These are phyloP conservation scores for Boletus edulis DNA, from an alignment of 768 basidiomycete genomes.

Conservation along the genomic window DNA sequence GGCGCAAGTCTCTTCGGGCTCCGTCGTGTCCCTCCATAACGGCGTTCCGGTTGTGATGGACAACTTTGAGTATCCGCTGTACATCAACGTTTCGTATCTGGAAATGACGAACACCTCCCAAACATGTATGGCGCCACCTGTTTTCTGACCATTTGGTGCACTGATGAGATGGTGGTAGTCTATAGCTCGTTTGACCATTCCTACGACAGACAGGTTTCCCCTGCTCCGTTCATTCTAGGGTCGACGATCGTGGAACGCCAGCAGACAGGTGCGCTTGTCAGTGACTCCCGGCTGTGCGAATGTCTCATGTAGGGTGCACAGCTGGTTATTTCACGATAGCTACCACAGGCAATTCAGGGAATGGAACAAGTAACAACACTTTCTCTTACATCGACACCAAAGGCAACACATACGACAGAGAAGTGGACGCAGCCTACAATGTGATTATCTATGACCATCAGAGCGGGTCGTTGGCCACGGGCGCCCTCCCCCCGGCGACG, in stretches of 20 bases:
- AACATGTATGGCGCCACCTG: slow-evolving; percentile 9
- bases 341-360: slow-evolving; percentile 52
- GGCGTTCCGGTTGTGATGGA: slow-evolving; percentile 44
- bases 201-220: slow-evolving; percentile 56
- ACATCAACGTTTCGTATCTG: slow-evolving; percentile 38
- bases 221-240: slow-evolving; percentile 55
- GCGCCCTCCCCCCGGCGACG: slow-evolving; percentile 3
- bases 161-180: slow-evolving; percentile 34
- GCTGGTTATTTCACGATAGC: slow-evolving; percentile 50
- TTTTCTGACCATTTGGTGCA: not conserved
- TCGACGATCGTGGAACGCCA: slow-evolving; percentile 62
- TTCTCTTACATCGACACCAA: slow-evolving; percentile 57
- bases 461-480: slow-evolving; percentile 46
- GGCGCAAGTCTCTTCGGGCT: slow-evolving; percentile 48
- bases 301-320: slow-evolving; percentile 16
- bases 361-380: slow-evolving; percentile 68
- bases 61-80: slow-evolving; percentile 52
- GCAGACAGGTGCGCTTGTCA: slow-evolving; percentile 44
- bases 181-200: slow-evolving; percentile 62
- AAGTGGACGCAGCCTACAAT: slow-evolving; percentile 59
- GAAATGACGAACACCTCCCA: slow-evolving; percentile 28
- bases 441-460: slow-evolving; percentile 59
- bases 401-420: slow-evolving; percentile 61
- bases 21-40: slow-evolving; percentile 48
- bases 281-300: not conserved